Conservation (phyloP, 1,139 yeast genomes). For the Meyerozyma sp. region DNA sequence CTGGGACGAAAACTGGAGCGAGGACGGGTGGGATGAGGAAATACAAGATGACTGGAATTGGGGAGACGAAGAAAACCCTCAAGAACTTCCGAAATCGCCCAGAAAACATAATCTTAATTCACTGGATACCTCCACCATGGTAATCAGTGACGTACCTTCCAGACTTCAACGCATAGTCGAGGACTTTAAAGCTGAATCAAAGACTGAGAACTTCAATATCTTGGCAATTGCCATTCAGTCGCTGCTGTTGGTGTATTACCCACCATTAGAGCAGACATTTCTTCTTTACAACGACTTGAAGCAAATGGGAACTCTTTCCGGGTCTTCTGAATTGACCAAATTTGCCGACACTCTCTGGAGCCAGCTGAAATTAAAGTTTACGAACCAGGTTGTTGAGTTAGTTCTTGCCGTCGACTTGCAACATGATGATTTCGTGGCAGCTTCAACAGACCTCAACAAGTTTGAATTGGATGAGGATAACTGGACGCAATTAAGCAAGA, state of each 20-base stretch:
- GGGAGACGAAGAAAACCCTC: conserved; percentile 5
- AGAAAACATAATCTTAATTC: background rate
- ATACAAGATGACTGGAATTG: conserved; percentile 4
- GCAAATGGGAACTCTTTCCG: conserved; percentile 15
- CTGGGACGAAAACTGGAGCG: conserved; percentile 23
- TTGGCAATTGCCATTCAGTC: conserved; percentile 19
- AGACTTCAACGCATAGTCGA: conserved; percentile 16
- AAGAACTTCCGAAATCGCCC: background rate
- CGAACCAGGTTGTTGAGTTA: conserved; percentile 15
- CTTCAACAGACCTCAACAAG: conserved; percentile 8
- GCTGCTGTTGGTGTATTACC: conserved; percentile 28
- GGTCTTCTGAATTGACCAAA: conserved; percentile 12
- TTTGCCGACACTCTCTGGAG: conserved; percentile 17
- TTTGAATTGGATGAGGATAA: conserved; percentile 19
- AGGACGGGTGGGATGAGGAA: conserved; percentile 14
- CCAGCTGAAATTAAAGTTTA: conserved; percentile 17
- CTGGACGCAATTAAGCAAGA: conserved; percentile 15
- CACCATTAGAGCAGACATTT: conserved; percentile 26
- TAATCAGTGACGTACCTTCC: conserved; percentile 18
- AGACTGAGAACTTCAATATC: conserved; percentile 6
- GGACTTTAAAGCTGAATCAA: conserved; percentile 13
- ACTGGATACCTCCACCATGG: background rate
- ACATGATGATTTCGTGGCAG: conserved; percentile 10
- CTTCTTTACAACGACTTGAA: conserved; percentile 32
- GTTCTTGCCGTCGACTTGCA: conserved; percentile 14